These are phyloP conservation scores for Saxophila tyrrhenica DNA, from an alignment of 495 filamentous ascomycete genomes.

Conservation along the genomic window DNA sequence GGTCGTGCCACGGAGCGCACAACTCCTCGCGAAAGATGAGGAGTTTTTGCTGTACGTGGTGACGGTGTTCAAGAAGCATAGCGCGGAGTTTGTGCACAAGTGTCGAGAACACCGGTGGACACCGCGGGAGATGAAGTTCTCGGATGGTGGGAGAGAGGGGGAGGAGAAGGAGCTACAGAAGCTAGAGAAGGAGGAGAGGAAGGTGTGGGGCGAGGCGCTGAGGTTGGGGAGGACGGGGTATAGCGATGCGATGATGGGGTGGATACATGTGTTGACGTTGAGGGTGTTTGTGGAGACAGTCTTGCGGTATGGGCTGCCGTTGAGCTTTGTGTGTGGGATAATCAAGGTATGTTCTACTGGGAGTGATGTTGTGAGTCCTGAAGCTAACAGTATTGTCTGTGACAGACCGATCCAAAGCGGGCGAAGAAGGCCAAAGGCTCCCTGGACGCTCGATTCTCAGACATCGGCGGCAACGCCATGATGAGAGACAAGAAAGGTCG, in stretches of 20 bases:
- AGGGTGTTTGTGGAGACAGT: conserved; percentile 96
- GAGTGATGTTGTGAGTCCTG: not conserved
- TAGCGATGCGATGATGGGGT: conserved; percentile 89
- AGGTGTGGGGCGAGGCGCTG: conserved; percentile 84
- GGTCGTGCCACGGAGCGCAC: conserved; percentile 82
- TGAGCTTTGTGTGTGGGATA: conserved; percentile 75
- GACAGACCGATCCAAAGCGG: conserved; percentile 67
- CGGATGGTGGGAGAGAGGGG: conserved; percentile 75
- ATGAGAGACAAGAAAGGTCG: conserved; percentile 87
- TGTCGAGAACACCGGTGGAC: conserved; percentile 86
- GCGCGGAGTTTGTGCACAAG: conserved; percentile 75
- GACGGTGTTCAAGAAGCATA: conserved; percentile 84
- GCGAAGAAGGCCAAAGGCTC: conserved; percentile 67
- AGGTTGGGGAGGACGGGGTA: conserved; percentile 75
- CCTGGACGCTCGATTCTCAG: conserved; percentile 79
- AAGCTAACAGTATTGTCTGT: not conserved
- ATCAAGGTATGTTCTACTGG: conserved; percentile 49
- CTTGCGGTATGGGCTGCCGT: conserved; percentile 78
- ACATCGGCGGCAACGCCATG: conserved; percentile 91
- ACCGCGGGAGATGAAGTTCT: conserved; percentile 85
- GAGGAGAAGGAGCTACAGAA: conserved; percentile 75
- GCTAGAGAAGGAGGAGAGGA: conserved; percentile 67
- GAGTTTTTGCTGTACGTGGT: conserved; percentile 85
- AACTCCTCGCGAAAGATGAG: conserved; percentile 64
- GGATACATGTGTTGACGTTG: conserved; percentile 81